Evolutionary conservation across 176 grass and related monocot species (phyloP).

Genomic region (Sorghum bicolor): Sorghum_bicolor_NCBIv3 NC_012878.2:2929501-2930000

Average conservation of each 20-base stretch:
- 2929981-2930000: slow-evolving; percentile 37
- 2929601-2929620: slow-evolving; percentile 78
- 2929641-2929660: slow-evolving; percentile 79
- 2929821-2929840: slow-evolving; percentile 70
- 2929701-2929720: no score
- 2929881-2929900: slow-evolving; percentile 53
- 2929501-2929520: slow-evolving; percentile 75
- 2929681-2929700: slow-evolving; percentile 55
- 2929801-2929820: slow-evolving; percentile 80
- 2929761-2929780: slow-evolving; percentile 1
- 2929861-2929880: slow-evolving; percentile 54
- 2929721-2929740: background rate
- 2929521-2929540: slow-evolving; percentile 76
- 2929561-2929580: slow-evolving; percentile 48
- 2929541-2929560: slow-evolving; percentile 50
- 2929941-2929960: slow-evolving; percentile 78
- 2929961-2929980: slow-evolving; percentile 96
- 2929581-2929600: slow-evolving; percentile 48
- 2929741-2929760: background rate
- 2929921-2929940: slow-evolving; percentile 82
- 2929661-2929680: slow-evolving; percentile 74
- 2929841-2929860: slow-evolving; percentile 85
- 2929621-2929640: slow-evolving; percentile 51
- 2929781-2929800: slow-evolving; percentile 92
- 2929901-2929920: slow-evolving; percentile 71